phyloP scores from a whole-genome alignment of 2,329 filamentous ascomycete species.

The Grosmannia clavigera region DNA sequence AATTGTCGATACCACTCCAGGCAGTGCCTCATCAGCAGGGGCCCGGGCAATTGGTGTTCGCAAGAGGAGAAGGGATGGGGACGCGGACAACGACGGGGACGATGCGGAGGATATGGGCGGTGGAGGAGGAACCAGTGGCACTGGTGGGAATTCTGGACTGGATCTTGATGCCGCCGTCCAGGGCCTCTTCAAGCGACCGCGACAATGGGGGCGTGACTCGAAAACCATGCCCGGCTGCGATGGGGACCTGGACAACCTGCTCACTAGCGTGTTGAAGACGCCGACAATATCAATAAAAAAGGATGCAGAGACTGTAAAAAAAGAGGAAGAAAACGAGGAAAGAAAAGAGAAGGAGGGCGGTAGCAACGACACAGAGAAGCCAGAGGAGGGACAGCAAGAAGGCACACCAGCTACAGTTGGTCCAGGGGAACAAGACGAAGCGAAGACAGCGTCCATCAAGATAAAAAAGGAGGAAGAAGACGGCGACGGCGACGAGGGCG shows the following conservation, averaged over 20 bases:
- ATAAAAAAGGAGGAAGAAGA: slow-evolving; percentile 2
- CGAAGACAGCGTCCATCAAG: not conserved
- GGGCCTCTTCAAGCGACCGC: slow-evolving; percentile 47
- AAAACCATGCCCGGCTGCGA: slow-evolving; percentile 26
- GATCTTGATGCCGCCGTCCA: slow-evolving; percentile 37
- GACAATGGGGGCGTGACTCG: slow-evolving; percentile 39
- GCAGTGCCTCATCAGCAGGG: slow-evolving; percentile 16
- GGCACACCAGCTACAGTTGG: not conserved
- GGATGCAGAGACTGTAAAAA: slow-evolving; percentile 15
- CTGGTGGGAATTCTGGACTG: slow-evolving; percentile 14
- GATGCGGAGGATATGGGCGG: slow-evolving; percentile 32
- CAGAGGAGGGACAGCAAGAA: not conserved
- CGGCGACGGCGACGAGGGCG: not conserved
- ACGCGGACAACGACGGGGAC: slow-evolving; percentile 26
- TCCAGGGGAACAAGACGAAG: not conserved
- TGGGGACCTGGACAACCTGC: slow-evolving; percentile 48
- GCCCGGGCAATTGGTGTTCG: slow-evolving; percentile 7
- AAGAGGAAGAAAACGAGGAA: slow-evolving; percentile 18
- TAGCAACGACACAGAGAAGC: not conserved
- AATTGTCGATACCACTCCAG: slow-evolving; percentile 30
- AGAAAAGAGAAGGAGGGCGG: not conserved
- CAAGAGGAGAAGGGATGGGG: slow-evolving; percentile 20
- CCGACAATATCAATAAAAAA: slow-evolving; percentile 19
- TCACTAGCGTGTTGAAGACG: slow-evolving; percentile 25
- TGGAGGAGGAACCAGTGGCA: slow-evolving; percentile 45